Conservation (phyloP, 164 flowering plant species). For the Annona cherimola region DNA sequence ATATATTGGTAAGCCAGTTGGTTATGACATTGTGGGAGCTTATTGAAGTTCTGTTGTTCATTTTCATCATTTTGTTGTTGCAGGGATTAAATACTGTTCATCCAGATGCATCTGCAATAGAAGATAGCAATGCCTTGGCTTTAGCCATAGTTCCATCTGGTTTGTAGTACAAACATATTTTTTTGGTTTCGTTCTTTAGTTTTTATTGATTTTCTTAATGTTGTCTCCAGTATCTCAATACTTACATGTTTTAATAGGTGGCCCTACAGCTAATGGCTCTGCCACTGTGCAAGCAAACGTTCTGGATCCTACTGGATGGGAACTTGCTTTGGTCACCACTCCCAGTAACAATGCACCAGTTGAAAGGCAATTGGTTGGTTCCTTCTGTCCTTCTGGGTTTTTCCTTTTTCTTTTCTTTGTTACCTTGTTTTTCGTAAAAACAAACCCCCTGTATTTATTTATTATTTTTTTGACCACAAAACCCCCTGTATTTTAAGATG, state of each 20-base stretch:
- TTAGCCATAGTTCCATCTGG: constrained; percentile 82
- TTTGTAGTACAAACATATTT: constrained; percentile 16
- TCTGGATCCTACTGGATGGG: constrained; percentile 96
- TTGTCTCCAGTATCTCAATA: background rate
- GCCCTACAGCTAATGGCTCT: constrained; percentile 37
- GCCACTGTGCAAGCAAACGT: constrained; percentile 39
- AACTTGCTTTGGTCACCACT: constrained; percentile 90
- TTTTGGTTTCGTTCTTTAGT: background rate
- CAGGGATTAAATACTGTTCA: constrained; percentile 57
- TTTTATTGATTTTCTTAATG: background rate
- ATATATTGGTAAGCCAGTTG: constrained; percentile 65
- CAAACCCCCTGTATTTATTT: no score
- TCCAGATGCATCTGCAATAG: constrained; percentile 69
- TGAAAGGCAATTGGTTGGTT: constrained; percentile 83
- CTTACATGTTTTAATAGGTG: constrained; percentile 29
- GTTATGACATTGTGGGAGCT: background rate
- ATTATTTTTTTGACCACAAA: no score
- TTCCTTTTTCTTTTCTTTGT: background rate
- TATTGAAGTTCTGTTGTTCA: background rate
- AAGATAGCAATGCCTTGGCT: constrained; percentile 90
- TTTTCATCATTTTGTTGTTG: background rate
- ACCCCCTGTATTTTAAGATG: no score
- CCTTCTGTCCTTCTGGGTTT: background rate
- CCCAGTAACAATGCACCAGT: constrained; percentile 61
- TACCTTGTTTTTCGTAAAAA: background rate